Base-by-base conservation (phyloP, 257 asterid genomes). In the Solanum rostratum region DNA sequence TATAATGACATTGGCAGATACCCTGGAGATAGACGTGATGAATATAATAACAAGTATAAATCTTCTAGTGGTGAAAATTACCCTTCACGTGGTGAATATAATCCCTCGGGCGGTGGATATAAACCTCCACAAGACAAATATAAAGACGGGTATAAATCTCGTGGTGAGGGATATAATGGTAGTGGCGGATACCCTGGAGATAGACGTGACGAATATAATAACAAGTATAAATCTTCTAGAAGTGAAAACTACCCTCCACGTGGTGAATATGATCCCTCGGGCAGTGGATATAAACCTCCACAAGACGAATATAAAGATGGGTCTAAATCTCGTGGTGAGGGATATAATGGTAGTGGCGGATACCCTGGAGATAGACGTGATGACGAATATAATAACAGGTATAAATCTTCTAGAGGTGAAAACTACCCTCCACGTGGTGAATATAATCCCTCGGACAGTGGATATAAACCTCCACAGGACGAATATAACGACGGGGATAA, bases 361-460 rank as follows among this genome's bases (percentile, higher is more conserved):
- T 46, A 46, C 14, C 3, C 0, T 46, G 52, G 5, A 33, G 37
- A 33, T 33, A 27, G 27, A 7, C 39, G 2, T 11, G 4, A 1
- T n/a, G n/a, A 27, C 9, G 4, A 12, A 13, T 62, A 62, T 11
- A 62, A 24, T 62, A 37, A 30, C 0, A 0, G 14, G 13, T 24
- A 60, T 0, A 60, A 10, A 24, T 0, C 33, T 0, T 29, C 68
- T 2, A 1, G 33, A 1, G 9, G 2, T 7, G 18, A 11, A 22
- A 22, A 60, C 5, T 2, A 54, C 0, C 4, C 62, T 2, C 12
- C 62, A 7, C 0, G 11, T 54, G 24, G 19, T 3, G n/a, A 16
- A 2, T 57, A 57, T 1, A 20, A 18, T 0, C 22, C 60, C 1
- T 11, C 62, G 0, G 0, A 1, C 5, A 3, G 4, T 3, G 55